Base-by-base conservation (phyloP, 257 asterid species). In the Solanum neorickii region DNA sequence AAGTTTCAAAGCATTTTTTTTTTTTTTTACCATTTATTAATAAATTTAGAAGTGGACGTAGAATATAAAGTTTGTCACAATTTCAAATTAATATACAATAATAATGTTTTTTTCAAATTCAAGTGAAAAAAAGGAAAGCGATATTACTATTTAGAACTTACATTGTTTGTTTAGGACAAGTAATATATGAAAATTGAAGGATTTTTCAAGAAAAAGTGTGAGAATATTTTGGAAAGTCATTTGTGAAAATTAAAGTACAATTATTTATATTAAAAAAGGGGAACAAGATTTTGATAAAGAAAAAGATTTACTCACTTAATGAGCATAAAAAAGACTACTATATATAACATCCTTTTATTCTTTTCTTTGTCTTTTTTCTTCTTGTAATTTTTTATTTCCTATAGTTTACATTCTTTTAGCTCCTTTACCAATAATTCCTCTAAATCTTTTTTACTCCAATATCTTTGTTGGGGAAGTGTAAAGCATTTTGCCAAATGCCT, bases 391-490 rank as follows among this genome's bases (percentile, higher is more conserved):
- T 72, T 84, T 88, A 66, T 60, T 83, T 41, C 83, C 56, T 52
- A 62, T 21, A 0, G 80, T 37, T 77, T 66, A 83, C 89, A 70
- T 73, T 87, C 83, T 82, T 87, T 78, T 47, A 78, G 66, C 25
- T 80, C 42, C n/a, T 80, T 47, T 80, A 27, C 25, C 29, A 29
- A 78, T 78, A 44, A 44, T 77, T 77, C 25, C 37, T 44, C 39
- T 27, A 13, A 13, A 46, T 46, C 10, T 25, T 46, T 46, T 77
- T 5, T n/a, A 25, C 44, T 44, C 62, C 87, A 88, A 84, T 76
- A 72, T 70, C 37, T 87, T 88, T 83, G 90, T 83, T 90, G 89
- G 88, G 86, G 90, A 90, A 90, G 89, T 60, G 65, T 85, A 91
- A 89, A 91, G 87, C 91, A 46, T 15, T 56, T 46, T 33, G 35